A percentile compares a stretch with the other conserved stretches of the same genome.
Evolutionary conservation across 164 flowering plant species (phyloP).

Genomic region (Liquidambar formosana): DNA sequence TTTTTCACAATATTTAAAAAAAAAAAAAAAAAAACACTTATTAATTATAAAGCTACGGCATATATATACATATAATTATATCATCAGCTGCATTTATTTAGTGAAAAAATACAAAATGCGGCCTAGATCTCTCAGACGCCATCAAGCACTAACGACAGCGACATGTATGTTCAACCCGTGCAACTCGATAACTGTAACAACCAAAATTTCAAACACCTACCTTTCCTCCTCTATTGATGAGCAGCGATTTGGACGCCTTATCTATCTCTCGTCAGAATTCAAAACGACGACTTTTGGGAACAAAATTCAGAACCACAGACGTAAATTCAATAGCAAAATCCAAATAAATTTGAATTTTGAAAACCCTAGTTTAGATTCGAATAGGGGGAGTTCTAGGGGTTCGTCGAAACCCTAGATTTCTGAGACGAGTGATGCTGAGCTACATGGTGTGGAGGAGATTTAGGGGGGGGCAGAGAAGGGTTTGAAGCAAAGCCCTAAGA

Average conservation of each 20-base stretch:
- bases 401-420: not conserved
- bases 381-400: not conserved
- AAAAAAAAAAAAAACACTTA: not conserved
- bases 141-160: not conserved
- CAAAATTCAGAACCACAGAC: not conserved
- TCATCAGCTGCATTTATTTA: not conserved
- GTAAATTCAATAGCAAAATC: no score
- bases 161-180: not conserved
- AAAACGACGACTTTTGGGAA: not conserved
- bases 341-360: not conserved
- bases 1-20: conserved; percentile 11
- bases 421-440: no score
- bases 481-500: not conserved
- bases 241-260: not conserved
- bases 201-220: not conserved
- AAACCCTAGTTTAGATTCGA: not conserved
- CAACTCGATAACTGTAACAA: no score
- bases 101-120: not conserved
- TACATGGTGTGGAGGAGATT: not conserved
- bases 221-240: not conserved
- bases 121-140: conserved; percentile 9
- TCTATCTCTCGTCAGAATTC: not conserved
- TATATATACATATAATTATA: no score
- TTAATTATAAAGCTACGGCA: no score
- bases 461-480: no score